phyloP scores from a whole-genome alignment of 2,329 filamentous ascomycete genomes.

The Gnomoniopsis sp. region DNA sequence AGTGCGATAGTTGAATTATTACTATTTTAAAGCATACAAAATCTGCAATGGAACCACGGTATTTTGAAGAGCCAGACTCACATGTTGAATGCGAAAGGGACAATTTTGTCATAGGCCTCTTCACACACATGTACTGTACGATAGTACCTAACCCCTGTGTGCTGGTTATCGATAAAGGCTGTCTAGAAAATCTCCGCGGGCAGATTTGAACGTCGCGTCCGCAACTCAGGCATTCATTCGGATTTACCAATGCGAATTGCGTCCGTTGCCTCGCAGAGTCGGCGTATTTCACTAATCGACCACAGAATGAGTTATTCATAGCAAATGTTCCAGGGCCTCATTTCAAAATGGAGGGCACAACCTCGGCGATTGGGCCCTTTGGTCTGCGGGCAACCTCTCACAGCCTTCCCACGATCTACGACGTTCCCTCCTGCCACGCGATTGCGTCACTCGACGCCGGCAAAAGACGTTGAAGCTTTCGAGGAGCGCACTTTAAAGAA shows the following conservation, averaged over 20 bases:
- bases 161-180: constrained; percentile 11
- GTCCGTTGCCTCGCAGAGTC: constrained; percentile 1
- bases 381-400: constrained; percentile 22
- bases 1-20: constrained; percentile 7
- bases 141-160: neutral
- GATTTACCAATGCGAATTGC: neutral
- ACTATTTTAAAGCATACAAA: constrained; percentile 20
- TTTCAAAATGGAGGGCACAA: constrained; percentile 39
- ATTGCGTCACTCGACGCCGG: neutral
- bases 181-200: neutral
- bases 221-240: neutral
- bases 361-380: constrained; percentile 28
- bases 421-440: neutral
- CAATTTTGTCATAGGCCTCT: too few species aligned
- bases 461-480: neutral
- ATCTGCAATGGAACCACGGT: neutral
- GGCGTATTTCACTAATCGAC: neutral
- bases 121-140: neutral
- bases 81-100: too few species aligned
- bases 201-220: neutral
- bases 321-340: constrained; percentile 45
- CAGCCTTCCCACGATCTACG: neutral
- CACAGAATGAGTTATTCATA: constrained; percentile 35
- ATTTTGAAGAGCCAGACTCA: neutral
- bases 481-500: neutral